These are phyloP conservation scores for Pythium aristosporum DNA, from an alignment of 352 stramenopile species.

Conservation along the genomic window DNA sequence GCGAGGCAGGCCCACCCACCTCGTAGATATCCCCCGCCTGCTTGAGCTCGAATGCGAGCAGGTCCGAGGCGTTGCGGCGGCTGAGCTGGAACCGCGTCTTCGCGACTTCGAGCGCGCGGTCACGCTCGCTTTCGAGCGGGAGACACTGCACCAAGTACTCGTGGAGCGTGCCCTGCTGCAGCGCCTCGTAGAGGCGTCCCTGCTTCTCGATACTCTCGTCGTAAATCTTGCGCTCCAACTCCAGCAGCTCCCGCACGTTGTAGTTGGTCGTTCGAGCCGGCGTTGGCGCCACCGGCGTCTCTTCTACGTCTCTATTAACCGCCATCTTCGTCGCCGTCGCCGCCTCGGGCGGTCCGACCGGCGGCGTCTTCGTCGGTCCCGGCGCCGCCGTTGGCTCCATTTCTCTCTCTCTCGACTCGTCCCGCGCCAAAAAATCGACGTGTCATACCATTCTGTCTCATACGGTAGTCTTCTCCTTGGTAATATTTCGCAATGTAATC, in stretches of 20 bases:
- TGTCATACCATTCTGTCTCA: background rate
- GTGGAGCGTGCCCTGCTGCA: conserved; percentile 46
- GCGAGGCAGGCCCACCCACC: conserved; percentile 11
- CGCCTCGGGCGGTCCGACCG: background rate
- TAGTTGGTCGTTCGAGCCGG: conserved; percentile 22
- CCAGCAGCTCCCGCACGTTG: conserved; percentile 70
- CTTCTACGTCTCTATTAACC: background rate
- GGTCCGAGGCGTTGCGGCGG: conserved; percentile 48
- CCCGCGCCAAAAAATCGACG: background rate
- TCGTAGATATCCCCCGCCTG: conserved; percentile 61
- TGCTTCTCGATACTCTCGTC: conserved; percentile 82
- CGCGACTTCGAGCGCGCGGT: conserved; percentile 48
- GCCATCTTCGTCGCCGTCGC: background rate
- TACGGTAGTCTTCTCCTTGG: conserved; percentile 1
- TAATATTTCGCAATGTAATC: background rate
- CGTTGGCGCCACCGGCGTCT: background rate
- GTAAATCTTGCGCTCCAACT: conserved; percentile 80
- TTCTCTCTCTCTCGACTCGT: background rate
- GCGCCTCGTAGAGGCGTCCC: conserved; percentile 42
- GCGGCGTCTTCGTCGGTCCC: background rate
- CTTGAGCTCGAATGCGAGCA: conserved; percentile 77
- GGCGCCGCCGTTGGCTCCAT: background rate
- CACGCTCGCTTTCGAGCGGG: conserved; percentile 56
- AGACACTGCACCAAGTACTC: conserved; percentile 61
- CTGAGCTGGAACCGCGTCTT: conserved; percentile 53